Conservation (phyloP, 495 filamentous ascomycete genomes). For the Penicillium egyptiacum region DNA sequence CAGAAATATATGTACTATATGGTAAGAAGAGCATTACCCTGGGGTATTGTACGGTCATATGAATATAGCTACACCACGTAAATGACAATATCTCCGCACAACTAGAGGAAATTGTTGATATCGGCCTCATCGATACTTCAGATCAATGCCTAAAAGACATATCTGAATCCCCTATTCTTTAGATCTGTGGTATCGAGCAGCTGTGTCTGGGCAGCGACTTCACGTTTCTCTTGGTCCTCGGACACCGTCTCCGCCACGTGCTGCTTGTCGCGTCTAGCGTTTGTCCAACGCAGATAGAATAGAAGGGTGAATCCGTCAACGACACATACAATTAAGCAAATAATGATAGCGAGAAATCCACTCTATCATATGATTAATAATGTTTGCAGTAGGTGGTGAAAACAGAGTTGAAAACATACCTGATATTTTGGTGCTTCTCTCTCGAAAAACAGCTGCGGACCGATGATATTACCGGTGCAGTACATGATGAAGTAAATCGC, state of each 20-base stretch:
- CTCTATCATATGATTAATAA: conserved; percentile 8
- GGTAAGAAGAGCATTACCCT: too few species aligned
- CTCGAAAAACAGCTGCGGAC: conserved; percentile 30
- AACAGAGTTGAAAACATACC: conserved; percentile 5
- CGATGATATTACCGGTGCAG: conserved; percentile 46
- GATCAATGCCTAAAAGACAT: not conserved
- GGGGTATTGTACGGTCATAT: too few species aligned
- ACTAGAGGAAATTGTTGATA: too few species aligned
- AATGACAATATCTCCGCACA: too few species aligned
- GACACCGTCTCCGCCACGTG: not conserved
- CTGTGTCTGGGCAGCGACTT: not conserved
- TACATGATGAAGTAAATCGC: conserved; percentile 37
- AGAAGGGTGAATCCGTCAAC: conserved; percentile 13
- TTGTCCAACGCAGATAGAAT: conserved; percentile 23
- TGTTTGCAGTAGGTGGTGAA: too few species aligned
- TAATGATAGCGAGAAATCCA: conserved; percentile 23
- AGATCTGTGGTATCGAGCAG: conserved; percentile 19
- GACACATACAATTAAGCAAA: conserved; percentile 23
- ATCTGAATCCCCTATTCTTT: conserved; percentile 13
- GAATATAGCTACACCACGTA: too few species aligned
- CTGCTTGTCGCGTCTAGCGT: conserved; percentile 15
- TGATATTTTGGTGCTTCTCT: conserved; percentile 29
- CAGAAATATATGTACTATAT: too few species aligned
- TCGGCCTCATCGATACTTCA: not conserved
- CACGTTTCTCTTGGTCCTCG: conserved; percentile 7